A percentile compares a stretch with the other conserved stretches of the same genome.
phyloP scores from a whole-genome alignment of 2,329 filamentous ascomycete species.

The Aspergillus quadricinctus region DNA sequence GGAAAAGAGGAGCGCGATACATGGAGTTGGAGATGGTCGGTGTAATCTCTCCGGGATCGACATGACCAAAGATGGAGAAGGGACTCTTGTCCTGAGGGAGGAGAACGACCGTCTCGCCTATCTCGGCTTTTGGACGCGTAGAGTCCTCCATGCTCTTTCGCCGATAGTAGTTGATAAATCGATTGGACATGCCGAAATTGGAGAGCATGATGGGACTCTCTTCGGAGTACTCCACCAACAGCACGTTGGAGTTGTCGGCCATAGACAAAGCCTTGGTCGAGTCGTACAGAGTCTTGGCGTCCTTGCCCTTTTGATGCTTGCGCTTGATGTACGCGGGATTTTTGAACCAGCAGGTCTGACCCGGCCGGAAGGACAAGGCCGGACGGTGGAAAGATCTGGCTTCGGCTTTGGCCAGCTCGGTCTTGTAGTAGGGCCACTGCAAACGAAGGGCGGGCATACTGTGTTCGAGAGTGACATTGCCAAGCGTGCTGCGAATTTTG shows the following conservation, averaged over 20 bases:
- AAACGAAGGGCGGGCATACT: slow-evolving; percentile 86
- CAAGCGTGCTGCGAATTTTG: slow-evolving; percentile 88
- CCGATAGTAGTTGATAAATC: slow-evolving; percentile 94
- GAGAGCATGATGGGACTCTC: slow-evolving; percentile 87
- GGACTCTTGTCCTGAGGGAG: slow-evolving; percentile 93
- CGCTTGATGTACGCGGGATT: slow-evolving; percentile 70
- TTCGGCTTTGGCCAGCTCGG: slow-evolving; percentile 68
- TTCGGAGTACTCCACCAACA: slow-evolving; percentile 93
- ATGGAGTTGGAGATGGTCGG: slow-evolving; percentile 92
- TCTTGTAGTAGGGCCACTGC: slow-evolving; percentile 94
- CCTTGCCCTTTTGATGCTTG: slow-evolving; percentile 76
- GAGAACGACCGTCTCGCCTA: slow-evolving; percentile 84
- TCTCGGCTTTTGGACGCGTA: slow-evolving; percentile 69
- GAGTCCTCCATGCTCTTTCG: slow-evolving; percentile 76
- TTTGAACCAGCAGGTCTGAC: slow-evolving; percentile 67
- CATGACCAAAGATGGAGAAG: slow-evolving; percentile 90
- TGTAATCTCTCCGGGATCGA: slow-evolving; percentile 84
- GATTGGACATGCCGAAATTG: slow-evolving; percentile 95
- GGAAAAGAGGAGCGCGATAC: slow-evolving; percentile 91
- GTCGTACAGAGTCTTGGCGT: slow-evolving; percentile 72
- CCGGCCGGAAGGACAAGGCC: slow-evolving; percentile 65
- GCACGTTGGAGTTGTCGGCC: slow-evolving; percentile 80
- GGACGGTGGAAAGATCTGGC: slow-evolving; percentile 82
- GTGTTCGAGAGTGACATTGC: slow-evolving; percentile 90
- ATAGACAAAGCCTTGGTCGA: slow-evolving; percentile 78